phyloP scores from a whole-genome alignment of 805 yeast genomes.

The Grigorovia yakushimaensis region DNA sequence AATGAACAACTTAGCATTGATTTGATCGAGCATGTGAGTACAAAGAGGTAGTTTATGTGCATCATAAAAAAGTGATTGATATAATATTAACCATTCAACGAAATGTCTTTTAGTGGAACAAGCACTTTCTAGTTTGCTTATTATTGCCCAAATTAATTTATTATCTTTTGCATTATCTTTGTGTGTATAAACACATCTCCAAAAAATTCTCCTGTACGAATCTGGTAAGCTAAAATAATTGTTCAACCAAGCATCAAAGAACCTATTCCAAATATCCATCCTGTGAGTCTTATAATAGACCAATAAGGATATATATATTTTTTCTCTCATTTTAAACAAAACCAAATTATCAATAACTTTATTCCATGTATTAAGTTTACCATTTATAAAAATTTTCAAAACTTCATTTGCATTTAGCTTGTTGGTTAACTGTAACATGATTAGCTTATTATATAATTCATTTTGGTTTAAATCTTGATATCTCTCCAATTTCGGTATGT shows the following conservation, averaged over 20 bases:
- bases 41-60: conserved; percentile 4
- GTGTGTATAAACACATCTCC: conserved; percentile 16
- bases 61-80: conserved; percentile 21
- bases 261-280: conserved; percentile 8
- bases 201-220: conserved; percentile 17
- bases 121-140: too few relatives aligned
- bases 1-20: not conserved
- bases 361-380: conserved; percentile 13
- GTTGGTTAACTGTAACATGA: conserved; percentile 16
- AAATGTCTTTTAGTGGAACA: conserved; percentile 6
- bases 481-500: not conserved
- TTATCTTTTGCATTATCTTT: not conserved
- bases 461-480: not conserved
- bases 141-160: not conserved
- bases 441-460: conserved; percentile 3
- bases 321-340: conserved; percentile 10
- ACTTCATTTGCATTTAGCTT: conserved; percentile 10
- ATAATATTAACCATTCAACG: conserved; percentile 14
- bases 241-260: conserved; percentile 10
- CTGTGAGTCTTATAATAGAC: conserved; percentile 17
- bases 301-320: conserved; percentile 15
- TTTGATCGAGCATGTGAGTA: not conserved
- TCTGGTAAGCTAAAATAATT: conserved; percentile 10
- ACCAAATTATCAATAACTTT: conserved; percentile 9
- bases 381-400: conserved; percentile 12